Evolutionary conservation across 1,139 yeast species (phyloP).

Genomic region (Candida freyschussii): DNA sequence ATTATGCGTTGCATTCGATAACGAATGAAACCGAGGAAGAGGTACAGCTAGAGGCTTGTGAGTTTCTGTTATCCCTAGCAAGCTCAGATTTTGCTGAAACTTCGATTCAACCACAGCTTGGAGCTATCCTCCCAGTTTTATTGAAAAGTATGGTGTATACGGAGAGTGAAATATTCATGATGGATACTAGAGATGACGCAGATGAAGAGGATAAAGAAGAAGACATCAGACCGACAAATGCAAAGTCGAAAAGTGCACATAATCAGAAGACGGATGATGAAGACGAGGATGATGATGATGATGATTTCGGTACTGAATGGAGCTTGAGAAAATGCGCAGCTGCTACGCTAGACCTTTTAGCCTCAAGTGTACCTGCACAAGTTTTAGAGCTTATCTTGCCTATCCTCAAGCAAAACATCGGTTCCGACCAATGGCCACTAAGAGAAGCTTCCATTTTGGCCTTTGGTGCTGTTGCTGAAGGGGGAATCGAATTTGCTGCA

Average conservation of each 20-base stretch:
- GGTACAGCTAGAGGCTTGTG: constrained; percentile 90
- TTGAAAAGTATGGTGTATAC: constrained; percentile 84
- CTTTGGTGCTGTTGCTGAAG: constrained; percentile 90
- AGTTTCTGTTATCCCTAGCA: constrained; percentile 74
- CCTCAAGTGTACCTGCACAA: constrained; percentile 61
- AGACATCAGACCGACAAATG: constrained; percentile 77
- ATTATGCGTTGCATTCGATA: constrained; percentile 79
- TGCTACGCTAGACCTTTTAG: constrained; percentile 80
- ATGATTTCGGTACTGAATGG: constrained; percentile 70
- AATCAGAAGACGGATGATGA: constrained; percentile 42
- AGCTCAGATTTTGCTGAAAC: constrained; percentile 51
- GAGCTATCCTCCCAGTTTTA: constrained; percentile 65
- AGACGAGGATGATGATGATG: constrained; percentile 62
- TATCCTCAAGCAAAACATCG: constrained; percentile 63
- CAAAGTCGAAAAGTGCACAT: constrained; percentile 66
- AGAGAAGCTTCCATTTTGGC: constrained; percentile 94
- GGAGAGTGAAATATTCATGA: constrained; percentile 68
- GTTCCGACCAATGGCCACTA: constrained; percentile 73
- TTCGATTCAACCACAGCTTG: constrained; percentile 52
- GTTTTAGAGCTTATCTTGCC: constrained; percentile 72
- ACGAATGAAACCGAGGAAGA: constrained; percentile 51
- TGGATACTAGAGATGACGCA: constrained; percentile 69
- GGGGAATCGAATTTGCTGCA: constrained; percentile 69
- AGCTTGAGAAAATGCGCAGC: constrained; percentile 91
- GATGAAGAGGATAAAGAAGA: constrained; percentile 88